phyloP scores from a whole-genome alignment of 495 filamentous ascomycete genomes.

The Penicillium subrubescens region DNA sequence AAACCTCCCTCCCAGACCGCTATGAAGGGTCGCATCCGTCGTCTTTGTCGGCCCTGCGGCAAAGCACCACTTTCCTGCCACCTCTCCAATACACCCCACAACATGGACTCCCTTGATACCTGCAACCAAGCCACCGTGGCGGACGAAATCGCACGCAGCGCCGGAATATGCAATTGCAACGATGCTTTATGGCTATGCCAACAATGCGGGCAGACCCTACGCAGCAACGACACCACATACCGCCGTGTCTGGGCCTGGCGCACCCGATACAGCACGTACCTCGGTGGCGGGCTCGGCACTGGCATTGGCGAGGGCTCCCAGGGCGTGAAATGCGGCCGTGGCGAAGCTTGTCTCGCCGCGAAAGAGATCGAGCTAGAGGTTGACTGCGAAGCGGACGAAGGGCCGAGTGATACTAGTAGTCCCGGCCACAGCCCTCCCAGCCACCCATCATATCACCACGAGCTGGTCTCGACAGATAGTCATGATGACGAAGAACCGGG shows the following conservation, averaged over 20 bases:
- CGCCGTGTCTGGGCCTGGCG: slow-evolving; percentile 85
- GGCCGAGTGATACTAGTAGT: slow-evolving; percentile 27
- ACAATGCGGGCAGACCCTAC: slow-evolving; percentile 70
- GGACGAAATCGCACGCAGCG: slow-evolving; percentile 53
- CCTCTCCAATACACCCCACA: slow-evolving; percentile 19
- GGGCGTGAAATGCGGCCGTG: slow-evolving; percentile 81
- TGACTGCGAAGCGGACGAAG: slow-evolving; percentile 72
- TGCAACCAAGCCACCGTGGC: slow-evolving; percentile 13
- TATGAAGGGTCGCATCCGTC: slow-evolving; percentile 70
- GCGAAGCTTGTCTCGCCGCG: slow-evolving; percentile 66
- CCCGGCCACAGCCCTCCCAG: slow-evolving; percentile 16
- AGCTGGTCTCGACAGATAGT: slow-evolving; percentile 24
- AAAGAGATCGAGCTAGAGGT: slow-evolving; percentile 76
- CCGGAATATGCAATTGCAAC: slow-evolving; percentile 65
- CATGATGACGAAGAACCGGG: slow-evolving; percentile 57
- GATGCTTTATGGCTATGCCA: slow-evolving; percentile 77
- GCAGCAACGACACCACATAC: slow-evolving; percentile 72
- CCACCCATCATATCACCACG: slow-evolving; percentile 19
- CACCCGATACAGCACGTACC: slow-evolving; percentile 75
- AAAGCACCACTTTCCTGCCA: slow-evolving; percentile 59
- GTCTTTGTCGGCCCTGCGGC: slow-evolving; percentile 74
- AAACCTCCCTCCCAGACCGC: slow-evolving; percentile 66
- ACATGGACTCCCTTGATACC: neutral
- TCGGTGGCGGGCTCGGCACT: slow-evolving; percentile 73
- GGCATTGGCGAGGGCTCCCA: slow-evolving; percentile 88